Evolutionary conservation across 2,329 filamentous ascomycete species (phyloP).

Genomic region (Penicillium brasilianum): DNA sequence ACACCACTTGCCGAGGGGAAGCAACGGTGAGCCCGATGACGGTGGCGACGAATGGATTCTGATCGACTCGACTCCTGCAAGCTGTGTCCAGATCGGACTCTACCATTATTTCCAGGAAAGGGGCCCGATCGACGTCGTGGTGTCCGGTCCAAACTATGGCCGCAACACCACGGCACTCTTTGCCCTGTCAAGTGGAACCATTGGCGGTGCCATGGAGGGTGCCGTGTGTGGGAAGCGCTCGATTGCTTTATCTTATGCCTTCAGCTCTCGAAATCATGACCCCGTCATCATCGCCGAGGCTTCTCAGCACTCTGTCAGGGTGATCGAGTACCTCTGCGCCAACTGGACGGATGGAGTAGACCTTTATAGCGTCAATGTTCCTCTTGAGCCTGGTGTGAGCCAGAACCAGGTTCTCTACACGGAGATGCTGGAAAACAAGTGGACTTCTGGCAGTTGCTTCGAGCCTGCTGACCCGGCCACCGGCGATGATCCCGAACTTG

Average conservation of each 20-base stretch:
- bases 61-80: conserved; percentile 79
- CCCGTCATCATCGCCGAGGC: conserved; percentile 78
- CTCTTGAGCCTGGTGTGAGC: conserved; percentile 77
- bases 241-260: conserved; percentile 88
- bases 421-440: conserved; percentile 86
- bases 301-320: conserved; percentile 71
- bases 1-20: conserved; percentile 62
- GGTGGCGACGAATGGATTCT: conserved; percentile 78
- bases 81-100: conserved; percentile 80
- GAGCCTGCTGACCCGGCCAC: conserved; percentile 72
- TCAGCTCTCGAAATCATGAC: conserved; percentile 84
- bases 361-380: conserved; percentile 91
- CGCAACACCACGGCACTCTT: conserved; percentile 82
- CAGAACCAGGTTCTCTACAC: conserved; percentile 78
- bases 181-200: conserved; percentile 75
- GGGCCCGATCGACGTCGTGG: conserved; percentile 74
- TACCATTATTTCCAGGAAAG: conserved; percentile 77
- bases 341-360: conserved; percentile 78
- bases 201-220: conserved; percentile 78
- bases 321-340: conserved; percentile 77
- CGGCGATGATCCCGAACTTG: conserved; percentile 64
- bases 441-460: conserved; percentile 84
- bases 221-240: conserved; percentile 71
- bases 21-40: conserved; percentile 55
- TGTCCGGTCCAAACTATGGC: conserved; percentile 82